Conservation (phyloP, 2,329 filamentous ascomycete species). For the Talaromyces amestolkiae region DNA sequence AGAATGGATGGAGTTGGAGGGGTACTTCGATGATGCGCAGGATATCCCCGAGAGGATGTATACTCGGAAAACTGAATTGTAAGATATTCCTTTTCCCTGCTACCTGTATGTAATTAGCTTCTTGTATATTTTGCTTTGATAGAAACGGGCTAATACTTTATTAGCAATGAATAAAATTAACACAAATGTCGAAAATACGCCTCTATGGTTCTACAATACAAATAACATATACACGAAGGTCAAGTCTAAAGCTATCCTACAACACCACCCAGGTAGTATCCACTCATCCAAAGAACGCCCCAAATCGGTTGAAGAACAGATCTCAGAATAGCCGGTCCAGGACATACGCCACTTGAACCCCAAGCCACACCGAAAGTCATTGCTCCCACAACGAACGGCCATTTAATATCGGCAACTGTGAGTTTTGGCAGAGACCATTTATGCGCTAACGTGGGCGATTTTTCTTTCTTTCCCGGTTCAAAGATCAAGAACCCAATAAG, state of each 20-base stretch:
- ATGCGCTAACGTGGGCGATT: constrained; percentile 40
- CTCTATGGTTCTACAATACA: not conserved
- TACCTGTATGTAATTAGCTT: constrained; percentile 17
- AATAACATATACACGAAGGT: not conserved
- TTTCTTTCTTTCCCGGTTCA: constrained; percentile 30
- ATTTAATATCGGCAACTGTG: constrained; percentile 49
- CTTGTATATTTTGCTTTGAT: constrained; percentile 4
- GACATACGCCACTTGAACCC: constrained; percentile 53
- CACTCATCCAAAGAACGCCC: constrained; percentile 48
- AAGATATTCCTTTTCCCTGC: constrained; percentile 26
- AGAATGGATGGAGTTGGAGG: constrained; percentile 87
- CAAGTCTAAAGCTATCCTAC: not conserved
- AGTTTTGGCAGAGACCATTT: constrained; percentile 46
- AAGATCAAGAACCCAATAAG: constrained; percentile 35
- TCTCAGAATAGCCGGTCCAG: constrained; percentile 51
- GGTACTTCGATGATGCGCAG: constrained; percentile 41
- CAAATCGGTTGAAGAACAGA: constrained; percentile 48
- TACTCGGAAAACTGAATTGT: constrained; percentile 41
- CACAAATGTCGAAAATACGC: not conserved
- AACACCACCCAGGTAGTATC: constrained; percentile 45
- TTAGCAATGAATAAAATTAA: constrained; percentile 3
- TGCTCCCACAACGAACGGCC: constrained; percentile 49
- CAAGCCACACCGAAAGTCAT: constrained; percentile 52
- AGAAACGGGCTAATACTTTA: not conserved
- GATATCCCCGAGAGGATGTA: not conserved